A percentile compares a stretch with the other conserved stretches of the same genome.
phyloP scores from a whole-genome alignment of 2,329 filamentous ascomycete species.

The Apiospora hydei region DNA sequence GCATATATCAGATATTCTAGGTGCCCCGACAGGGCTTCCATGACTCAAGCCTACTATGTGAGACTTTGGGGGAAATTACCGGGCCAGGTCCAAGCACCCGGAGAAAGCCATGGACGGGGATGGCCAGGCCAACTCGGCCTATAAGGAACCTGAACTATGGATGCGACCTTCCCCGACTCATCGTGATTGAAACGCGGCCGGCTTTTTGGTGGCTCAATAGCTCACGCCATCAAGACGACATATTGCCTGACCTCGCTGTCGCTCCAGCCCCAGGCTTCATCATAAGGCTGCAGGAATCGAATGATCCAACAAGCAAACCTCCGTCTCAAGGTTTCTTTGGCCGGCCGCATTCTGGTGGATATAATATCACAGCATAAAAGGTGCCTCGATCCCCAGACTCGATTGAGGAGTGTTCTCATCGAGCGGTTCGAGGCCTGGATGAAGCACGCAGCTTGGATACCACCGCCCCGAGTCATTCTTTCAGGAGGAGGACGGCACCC shows the following conservation, averaged over 20 bases:
- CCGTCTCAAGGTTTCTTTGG: neutral
- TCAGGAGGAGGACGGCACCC: neutral
- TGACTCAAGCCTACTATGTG: neutral
- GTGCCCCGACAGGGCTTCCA: neutral
- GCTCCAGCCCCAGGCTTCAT: neutral
- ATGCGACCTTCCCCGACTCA: neutral
- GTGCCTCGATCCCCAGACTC: neutral
- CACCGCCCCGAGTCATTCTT: neutral
- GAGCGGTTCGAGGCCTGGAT: neutral
- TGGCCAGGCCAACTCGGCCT: neutral
- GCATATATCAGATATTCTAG: neutral
- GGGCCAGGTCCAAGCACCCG: constrained; percentile 11
- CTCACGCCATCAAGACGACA: neutral
- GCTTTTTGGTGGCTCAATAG: neutral
- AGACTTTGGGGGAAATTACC: neutral
- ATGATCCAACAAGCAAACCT: neutral
- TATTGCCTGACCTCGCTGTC: neutral
- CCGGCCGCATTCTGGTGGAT: neutral
- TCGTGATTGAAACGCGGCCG: neutral
- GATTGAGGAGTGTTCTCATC: neutral
- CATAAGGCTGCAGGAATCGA: neutral
- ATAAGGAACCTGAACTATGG: neutral
- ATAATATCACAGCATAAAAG: neutral
- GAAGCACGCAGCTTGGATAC: neutral
- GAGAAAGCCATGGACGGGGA: neutral